Base-by-base conservation (phyloP, 2,329 filamentous ascomycete species). In the Trichoderma gracile region DNA sequence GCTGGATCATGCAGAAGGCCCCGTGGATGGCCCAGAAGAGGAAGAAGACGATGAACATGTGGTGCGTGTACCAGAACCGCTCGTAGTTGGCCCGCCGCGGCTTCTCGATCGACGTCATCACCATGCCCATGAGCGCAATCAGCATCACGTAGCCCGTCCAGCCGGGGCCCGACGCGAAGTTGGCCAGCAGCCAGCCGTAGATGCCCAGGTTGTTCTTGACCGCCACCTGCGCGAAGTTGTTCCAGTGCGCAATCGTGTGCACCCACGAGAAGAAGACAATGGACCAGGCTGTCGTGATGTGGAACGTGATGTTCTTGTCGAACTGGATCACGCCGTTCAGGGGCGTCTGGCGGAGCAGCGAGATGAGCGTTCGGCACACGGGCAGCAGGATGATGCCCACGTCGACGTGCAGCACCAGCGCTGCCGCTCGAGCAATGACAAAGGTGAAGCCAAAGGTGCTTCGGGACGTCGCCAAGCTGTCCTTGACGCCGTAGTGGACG, bases 11-110 rank as follows among this genome's bases (percentile, higher is more conserved):
- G 78, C 92, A 94, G 80, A 93, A 95, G 27, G 90, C 89, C 65
- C 91, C 92, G 77, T 96, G 92, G 71, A 94, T 85, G n/a, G 91
- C 88, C 91, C 91, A 95, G 82, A 95, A 93, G 70, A 94, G 82
- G 80, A 95, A 95, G 83, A 95, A 95, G 68, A 94, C 73, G 77
- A 94, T 86, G 75, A 95, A 95, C 75, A 95, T 85, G 79, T 95
- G 92, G 78, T 96, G 91, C 1, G 89, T 92, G 76, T 93, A 93
- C 91, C 92, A 96, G 82, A 95, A 96, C 27, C 91, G 89, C 76
- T 94, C 91, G 75, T 92, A 94, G 79, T 95, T 93, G 67, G 89
- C 89, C 61, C 91, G 86, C 57, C 91, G 85, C 10, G 87, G 86
- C 80, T 91, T 91, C 78, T 94, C 91, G 15, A 90, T 80, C 9